A percentile compares a stretch with the other conserved stretches of the same genome.
These are phyloP conservation scores for Deinandra increscens DNA, from an alignment of 129 eudicot species.

Conservation along the genomic window DNA sequence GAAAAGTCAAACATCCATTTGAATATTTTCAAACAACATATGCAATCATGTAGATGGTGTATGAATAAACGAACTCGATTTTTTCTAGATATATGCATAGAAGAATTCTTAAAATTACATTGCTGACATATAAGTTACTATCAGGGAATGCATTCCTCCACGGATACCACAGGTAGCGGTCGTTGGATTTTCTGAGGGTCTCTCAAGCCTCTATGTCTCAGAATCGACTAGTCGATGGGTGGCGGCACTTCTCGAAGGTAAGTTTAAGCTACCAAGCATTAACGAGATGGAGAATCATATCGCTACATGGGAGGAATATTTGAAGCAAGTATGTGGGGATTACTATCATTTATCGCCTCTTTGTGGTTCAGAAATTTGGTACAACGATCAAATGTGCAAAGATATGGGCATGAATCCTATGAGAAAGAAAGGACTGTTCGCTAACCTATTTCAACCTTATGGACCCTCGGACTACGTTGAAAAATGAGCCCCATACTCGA, in stretches of 20 bases:
- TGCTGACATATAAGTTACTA: neutral
- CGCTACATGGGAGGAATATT: slow-evolving; percentile 40
- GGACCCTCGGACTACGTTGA: slow-evolving; percentile 42
- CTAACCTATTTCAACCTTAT: slow-evolving; percentile 52
- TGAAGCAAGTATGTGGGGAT: slow-evolving; percentile 46
- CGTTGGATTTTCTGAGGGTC: slow-evolving; percentile 56
- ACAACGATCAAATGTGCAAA: slow-evolving; percentile 55
- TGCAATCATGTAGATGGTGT: too few species aligned
- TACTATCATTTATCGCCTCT: slow-evolving; percentile 39
- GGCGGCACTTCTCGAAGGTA: slow-evolving; percentile 40
- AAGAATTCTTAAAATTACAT: neutral
- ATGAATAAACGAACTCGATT: too few species aligned
- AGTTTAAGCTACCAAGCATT: slow-evolving; percentile 49
- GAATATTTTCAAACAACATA: too few species aligned
- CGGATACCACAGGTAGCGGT: slow-evolving; percentile 63
- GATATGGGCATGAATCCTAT: slow-evolving; percentile 49
- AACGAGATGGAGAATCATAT: slow-evolving; percentile 60
- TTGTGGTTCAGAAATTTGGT: slow-evolving; percentile 50
- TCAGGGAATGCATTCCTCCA: slow-evolving; percentile 61
- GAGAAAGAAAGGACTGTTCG: slow-evolving; percentile 42
- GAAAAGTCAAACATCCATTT: too few species aligned
- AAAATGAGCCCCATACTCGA: neutral
- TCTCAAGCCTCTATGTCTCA: slow-evolving; percentile 43
- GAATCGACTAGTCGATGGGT: slow-evolving; percentile 62
- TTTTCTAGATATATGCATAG: too few species aligned